A percentile compares a stretch with the other conserved stretches of the same genome.
phyloP scores from a whole-genome alignment of 2,329 filamentous ascomycete genomes.

The Claviceps fusiformis region DNA sequence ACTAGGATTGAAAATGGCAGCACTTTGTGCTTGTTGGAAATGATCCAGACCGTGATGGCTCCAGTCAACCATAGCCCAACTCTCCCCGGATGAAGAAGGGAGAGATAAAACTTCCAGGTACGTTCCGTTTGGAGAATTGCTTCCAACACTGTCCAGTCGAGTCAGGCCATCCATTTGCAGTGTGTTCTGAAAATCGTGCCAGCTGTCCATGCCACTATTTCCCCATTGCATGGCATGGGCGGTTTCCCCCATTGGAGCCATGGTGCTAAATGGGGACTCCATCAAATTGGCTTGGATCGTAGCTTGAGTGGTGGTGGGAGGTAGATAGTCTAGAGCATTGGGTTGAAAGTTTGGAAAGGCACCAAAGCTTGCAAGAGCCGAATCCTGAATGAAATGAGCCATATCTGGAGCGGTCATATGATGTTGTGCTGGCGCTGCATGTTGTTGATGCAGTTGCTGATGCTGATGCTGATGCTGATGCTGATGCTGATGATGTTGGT shows the following conservation, averaged over 20 bases:
- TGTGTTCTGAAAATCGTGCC: constrained; percentile 62
- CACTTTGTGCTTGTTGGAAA: constrained; percentile 33
- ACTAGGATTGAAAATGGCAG: constrained; percentile 78
- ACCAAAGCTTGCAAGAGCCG: constrained; percentile 41
- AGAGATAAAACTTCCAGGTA: constrained; percentile 80
- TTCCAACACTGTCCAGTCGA: constrained; percentile 28
- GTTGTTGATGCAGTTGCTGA: constrained; percentile 29
- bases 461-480: constrained; percentile 31
- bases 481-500: constrained; percentile 29
- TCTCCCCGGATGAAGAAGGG: constrained; percentile 67
- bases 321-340: constrained; percentile 46
- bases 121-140: constrained; percentile 32
- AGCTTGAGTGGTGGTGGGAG: constrained; percentile 47
- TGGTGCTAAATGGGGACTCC: constrained; percentile 46
- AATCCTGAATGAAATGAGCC: constrained; percentile 42
- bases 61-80: constrained; percentile 72
- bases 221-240: constrained; percentile 47
- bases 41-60: constrained; percentile 57
- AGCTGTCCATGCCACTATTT: constrained; percentile 51
- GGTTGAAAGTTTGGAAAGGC: constrained; percentile 40
- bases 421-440: constrained; percentile 20
- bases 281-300: constrained; percentile 49
- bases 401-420: constrained; percentile 32
- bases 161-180: constrained; percentile 38
- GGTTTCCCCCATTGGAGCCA: constrained; percentile 43